phyloP scores from a whole-genome alignment of 1,284 basidiomycete genomes.

The Fomitopsis betulina region DNA sequence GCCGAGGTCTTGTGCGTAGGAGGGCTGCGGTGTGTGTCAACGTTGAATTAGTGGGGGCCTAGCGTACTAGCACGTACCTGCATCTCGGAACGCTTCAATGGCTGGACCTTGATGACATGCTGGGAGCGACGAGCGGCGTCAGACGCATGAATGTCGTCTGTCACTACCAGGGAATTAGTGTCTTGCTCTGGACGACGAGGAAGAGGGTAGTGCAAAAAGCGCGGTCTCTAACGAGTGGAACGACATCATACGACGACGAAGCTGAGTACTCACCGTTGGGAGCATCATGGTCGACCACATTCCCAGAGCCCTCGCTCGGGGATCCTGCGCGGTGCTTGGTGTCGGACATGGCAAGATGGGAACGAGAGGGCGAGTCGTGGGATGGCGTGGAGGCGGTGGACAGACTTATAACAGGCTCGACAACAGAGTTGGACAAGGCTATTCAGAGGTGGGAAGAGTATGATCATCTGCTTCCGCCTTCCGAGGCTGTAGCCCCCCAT shows the following conservation, averaged over 20 bases:
- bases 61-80: constrained; percentile 45
- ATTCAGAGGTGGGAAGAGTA: not conserved
- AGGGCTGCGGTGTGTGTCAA: constrained; percentile 46
- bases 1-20: constrained; percentile 87
- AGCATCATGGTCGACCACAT: constrained; percentile 76
- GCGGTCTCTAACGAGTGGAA: too few relatives aligned
- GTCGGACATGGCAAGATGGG: constrained; percentile 11
- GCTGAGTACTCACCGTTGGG: constrained; percentile 59
- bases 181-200: not conserved
- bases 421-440: not conserved
- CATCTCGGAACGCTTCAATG: constrained; percentile 80
- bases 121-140: constrained; percentile 35
- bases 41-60: constrained; percentile 20
- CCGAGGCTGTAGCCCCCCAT: too few relatives aligned
- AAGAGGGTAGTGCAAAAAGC: not conserved
- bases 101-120: constrained; percentile 66
- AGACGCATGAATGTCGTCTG: constrained; percentile 38
- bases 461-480: not conserved
- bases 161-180: constrained; percentile 14
- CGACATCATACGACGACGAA: too few relatives aligned
- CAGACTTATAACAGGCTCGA: not conserved
- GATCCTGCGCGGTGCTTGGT: constrained; percentile 23
- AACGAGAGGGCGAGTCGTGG: not conserved
- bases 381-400: not conserved
- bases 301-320: constrained; percentile 35